Evolutionary conservation across 768 basidiomycete species (phyloP), one percentile per base, ranked within the genome.

Genomic region (Mycena amicta): DNA sequence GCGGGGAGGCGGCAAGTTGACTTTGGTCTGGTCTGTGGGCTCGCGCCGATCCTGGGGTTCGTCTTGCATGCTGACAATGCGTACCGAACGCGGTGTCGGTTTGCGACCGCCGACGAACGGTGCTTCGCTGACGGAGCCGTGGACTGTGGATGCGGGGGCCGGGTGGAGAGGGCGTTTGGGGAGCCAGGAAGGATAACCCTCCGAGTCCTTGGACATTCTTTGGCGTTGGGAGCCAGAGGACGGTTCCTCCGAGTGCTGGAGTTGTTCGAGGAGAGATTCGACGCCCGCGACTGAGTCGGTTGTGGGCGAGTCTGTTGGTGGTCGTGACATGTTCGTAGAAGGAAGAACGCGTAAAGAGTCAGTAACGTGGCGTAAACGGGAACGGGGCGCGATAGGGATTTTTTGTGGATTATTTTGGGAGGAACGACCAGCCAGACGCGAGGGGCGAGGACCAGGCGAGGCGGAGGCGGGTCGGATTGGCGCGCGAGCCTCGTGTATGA

Each of bases 131-230:
- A 80, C 75, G 26, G 82, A 83, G 5, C 83, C 85, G 57, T 84
- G 84, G 55, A 89, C 72, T 1, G 88, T 90, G 11, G 88, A 89
- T 3, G 82, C 82, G 3, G 92, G 92, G 6, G 83, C 84, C 0
- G 92, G 92, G 1, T 84, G 89, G 16, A 85, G 86, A 2, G 92
- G 92, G 15, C 92, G 81, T 58, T 77, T 83, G 18, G 92, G 92
- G 1, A 93, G 85, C 92, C 92, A 93, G 23, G 89, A 87, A 2
- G 92, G 92, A 69, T 93, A 93, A 15, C 86, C 86, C 63, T 90
- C 89, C 18, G 81, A 81, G 50, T 37, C 50, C 31, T 72, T 71
- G 29, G 77, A 76, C 68, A 69, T 70, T 56, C 70, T 70, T 46
- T 67, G 71, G 22, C 25, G 15, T 18, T 72, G 69, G 27, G 68